These are phyloP conservation scores for Nematodospora anomalae DNA, from an alignment of 1,139 yeast genomes.

Conservation along the genomic window DNA sequence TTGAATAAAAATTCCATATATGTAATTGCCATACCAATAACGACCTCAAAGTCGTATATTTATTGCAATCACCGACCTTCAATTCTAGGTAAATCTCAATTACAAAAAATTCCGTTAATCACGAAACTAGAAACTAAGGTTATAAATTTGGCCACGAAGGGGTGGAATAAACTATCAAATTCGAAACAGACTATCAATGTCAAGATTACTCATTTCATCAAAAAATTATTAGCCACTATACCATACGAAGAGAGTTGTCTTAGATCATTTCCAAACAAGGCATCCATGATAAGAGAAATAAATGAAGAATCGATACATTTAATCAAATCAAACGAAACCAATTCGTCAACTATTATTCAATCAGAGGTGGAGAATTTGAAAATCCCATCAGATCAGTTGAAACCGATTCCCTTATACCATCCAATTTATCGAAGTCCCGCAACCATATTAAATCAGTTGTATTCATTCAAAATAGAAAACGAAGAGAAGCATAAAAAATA, in stretches of 20 bases:
- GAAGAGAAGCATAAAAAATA: conserved; percentile 33
- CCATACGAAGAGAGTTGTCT: conserved; percentile 56
- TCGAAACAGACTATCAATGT: conserved; percentile 42
- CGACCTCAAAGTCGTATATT: conserved; percentile 53
- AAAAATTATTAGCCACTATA: conserved; percentile 40
- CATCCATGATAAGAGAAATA: conserved; percentile 49
- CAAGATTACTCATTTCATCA: conserved; percentile 36
- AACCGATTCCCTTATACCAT: conserved; percentile 45
- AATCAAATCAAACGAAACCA: conserved; percentile 1
- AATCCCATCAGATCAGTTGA: conserved; percentile 33
- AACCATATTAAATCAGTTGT: conserved; percentile 34
- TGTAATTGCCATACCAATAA: conserved; percentile 61
- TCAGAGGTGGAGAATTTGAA: conserved; percentile 30
- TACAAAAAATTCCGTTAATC: conserved; percentile 31
- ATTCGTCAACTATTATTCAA: conserved; percentile 25
- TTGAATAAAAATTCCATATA: conserved; percentile 34
- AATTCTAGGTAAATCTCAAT: conserved; percentile 27
- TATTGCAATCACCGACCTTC: conserved; percentile 57
- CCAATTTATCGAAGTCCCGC: conserved; percentile 37
- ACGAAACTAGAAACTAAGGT: conserved; percentile 40
- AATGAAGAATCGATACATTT: conserved; percentile 24
- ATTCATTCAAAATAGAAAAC: conserved; percentile 27
- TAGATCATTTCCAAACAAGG: conserved; percentile 51
- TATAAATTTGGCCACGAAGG: conserved; percentile 37
- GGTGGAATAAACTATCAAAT: conserved; percentile 46